Evolutionary conservation across 2,329 filamentous ascomycete genomes (phyloP), one percentile per base, ranked within the genome.

Genomic region (Penicillium sp.): DNA sequence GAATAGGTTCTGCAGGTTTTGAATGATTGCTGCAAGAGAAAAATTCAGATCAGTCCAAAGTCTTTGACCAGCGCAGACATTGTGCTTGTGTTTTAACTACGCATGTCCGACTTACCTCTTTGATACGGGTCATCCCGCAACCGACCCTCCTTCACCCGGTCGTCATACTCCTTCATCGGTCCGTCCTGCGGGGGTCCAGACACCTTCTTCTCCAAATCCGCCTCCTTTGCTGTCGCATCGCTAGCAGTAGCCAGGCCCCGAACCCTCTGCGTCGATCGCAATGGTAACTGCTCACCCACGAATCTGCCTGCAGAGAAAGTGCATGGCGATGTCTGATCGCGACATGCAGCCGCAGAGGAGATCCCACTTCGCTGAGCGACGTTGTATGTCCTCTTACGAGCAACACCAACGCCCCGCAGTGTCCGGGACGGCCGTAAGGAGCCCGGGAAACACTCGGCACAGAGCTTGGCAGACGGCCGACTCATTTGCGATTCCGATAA

Each of bases 111-210:
- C 47, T 59, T 77, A 92, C 90, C 87, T 81, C 94, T 81, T 74
- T 99, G 94, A 75, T 97, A 90, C 61, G 91, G 86, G 71, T 99
- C 94, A 72, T 97, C 90, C 61, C 89, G 84, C 61, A 99, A 73
- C 47, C 84, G 79, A 11, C 92, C 90, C 42, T 81, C 77, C 45
- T 85, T 80, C 8, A 99, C 92, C 45, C 93, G 85, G 56, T 82
- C 81, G 72, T 97, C 89, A 73, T 99, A 99, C 74, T 97, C 93
- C 61, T 86, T 83, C 68, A 97, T 82, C 2, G 94, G 94, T 0
- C 92, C 92, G 58, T 69, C 68, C 25, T 54, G 51, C 27, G 59
- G 56, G n/a, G 56, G 40, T 51, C 53, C 41, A 9, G 26, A 23
- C 11, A 41, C 14, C 47, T 43, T 54, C 46, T 43, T 53, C 14